A percentile compares a stretch with the other conserved stretches of the same genome.
These are phyloP conservation scores for Trichosporon sp. DNA, from an alignment of 1,284 basidiomycete genomes.

Conservation along the genomic window DNA sequence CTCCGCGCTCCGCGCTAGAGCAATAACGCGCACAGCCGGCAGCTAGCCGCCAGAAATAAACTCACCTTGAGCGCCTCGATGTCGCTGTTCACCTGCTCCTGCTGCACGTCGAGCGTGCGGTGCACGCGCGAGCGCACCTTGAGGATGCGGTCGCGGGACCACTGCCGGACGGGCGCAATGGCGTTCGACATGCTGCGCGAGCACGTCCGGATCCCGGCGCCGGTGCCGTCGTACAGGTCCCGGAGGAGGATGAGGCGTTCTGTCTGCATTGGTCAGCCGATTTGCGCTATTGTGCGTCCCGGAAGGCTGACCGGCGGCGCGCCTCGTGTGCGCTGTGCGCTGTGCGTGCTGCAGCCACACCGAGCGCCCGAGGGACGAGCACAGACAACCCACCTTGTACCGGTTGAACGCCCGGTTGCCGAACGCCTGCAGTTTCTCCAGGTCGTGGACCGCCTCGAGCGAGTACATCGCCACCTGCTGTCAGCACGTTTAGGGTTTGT, in stretches of 20 bases:
- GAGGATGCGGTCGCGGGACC: neutral
- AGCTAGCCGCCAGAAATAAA: neutral
- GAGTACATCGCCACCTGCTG: slow-evolving; percentile 5
- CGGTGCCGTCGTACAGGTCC: neutral
- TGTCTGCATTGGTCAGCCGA: neutral
- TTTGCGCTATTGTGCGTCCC: neutral
- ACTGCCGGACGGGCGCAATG: neutral
- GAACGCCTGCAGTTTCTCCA: slow-evolving; percentile 10
- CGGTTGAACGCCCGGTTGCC: slow-evolving; percentile 11
- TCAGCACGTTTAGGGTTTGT: slow-evolving; percentile 2
- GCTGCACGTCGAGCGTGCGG: slow-evolving; percentile 6
- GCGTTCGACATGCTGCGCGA: neutral
- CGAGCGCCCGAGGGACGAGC: neutral
- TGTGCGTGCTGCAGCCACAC: too few species aligned
- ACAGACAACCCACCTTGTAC: neutral
- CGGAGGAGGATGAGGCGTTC: slow-evolving; percentile 3
- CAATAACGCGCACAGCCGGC: neutral
- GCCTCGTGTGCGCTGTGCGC: too few species aligned
- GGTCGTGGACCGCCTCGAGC: slow-evolving; percentile 7
- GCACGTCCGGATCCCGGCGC: neutral
- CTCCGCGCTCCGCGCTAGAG: neutral
- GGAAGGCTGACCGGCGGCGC: too few species aligned
- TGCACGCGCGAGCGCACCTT: neutral
- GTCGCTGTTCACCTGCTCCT: slow-evolving; percentile 6
- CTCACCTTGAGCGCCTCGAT: slow-evolving; percentile 8